Conservation (phyloP, 371 early-diverging fungal species). For the Nematocida sp. region DNA sequence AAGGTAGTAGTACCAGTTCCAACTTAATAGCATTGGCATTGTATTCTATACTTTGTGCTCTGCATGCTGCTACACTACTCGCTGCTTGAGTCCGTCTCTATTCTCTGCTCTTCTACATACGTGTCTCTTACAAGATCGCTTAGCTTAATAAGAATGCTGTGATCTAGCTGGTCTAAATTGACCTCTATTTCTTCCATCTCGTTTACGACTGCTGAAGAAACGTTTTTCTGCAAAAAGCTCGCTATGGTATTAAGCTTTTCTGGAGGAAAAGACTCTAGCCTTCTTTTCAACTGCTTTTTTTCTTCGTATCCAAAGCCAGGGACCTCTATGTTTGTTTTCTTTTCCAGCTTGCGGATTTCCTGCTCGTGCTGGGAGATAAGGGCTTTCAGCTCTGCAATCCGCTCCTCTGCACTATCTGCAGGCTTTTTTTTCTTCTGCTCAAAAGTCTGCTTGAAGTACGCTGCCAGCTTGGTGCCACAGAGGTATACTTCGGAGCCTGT, state of each 20-base stretch:
- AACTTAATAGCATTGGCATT: too few relatives aligned
- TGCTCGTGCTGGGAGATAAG: conserved; percentile 55
- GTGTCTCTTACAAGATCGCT: conserved; percentile 27
- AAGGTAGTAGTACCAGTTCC: too few relatives aligned
- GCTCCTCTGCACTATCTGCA: conserved; percentile 20
- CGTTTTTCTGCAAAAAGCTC: conserved; percentile 28
- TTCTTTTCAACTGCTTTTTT: conserved; percentile 25
- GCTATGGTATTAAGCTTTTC: neutral
- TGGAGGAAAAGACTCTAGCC: conserved; percentile 26
- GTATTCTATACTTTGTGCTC: too few relatives aligned
- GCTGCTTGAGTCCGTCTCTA: conserved; percentile 52
- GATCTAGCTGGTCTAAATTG: conserved; percentile 36
- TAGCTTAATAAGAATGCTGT: neutral
- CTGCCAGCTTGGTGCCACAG: conserved; percentile 58
- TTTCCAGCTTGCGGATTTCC: conserved; percentile 57
- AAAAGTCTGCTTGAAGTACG: conserved; percentile 44
- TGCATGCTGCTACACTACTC: too few relatives aligned
- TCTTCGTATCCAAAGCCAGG: conserved; percentile 37
- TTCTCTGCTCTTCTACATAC: conserved; percentile 25
- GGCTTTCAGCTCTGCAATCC: conserved; percentile 56
- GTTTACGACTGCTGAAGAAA: conserved; percentile 17
- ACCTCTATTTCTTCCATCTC: conserved; percentile 36
- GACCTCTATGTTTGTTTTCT: neutral
- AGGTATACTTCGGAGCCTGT: conserved; percentile 74
- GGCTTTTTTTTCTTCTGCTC: conserved; percentile 22